Base-by-base conservation (phyloP, 257 asterid genomes). In the Voacanga thouarsii region DNA sequence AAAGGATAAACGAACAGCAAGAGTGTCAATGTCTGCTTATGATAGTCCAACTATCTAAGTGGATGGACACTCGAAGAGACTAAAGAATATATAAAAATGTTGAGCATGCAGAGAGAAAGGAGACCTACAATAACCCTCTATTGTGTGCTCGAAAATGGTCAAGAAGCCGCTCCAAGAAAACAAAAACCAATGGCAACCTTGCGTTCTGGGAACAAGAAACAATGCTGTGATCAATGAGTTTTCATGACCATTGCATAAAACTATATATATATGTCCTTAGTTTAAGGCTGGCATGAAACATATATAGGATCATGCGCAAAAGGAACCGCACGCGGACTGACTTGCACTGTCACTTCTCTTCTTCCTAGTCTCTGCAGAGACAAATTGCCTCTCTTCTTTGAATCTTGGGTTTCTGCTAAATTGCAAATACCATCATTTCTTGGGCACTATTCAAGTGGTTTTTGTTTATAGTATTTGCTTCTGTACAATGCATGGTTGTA, bases 321-420 rank as follows among this genome's bases (percentile, higher is more conserved):
- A 83, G 87, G 60, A 73, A 77, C 78, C 82, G 91, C 95, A 88
- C 85, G 92, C 95, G 63, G 79, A 81, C 87, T 88, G 88, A 84
- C 86, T 82, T 75, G 75, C 68, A 15, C 47, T 26, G 75, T 60
- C 80, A 64, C 77, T 71, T 77, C 79, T 59, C 76, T 75, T 43
- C 41, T 72, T 81, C 79, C 66, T 66, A 59, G 45, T 79, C 59
- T 77, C 39, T 71, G 28, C 55, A 26, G 72, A 60, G 37, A 7
- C 68, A 74, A 79, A 39, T 12, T 23, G 28, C 24, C 47, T 30
- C 33, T 18, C 23, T 56, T 53, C 73, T 76, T 47, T 61, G 68
- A 60, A 61, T 51, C 72, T 77, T 80, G 80, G 75, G 66, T 51
- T 72, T 71, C 82, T 41, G 26, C 74, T 11, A 72, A 63, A 64